phyloP scores from a whole-genome alignment of 2,329 filamentous ascomycete genomes.

The Aspergillus sp. region DNA sequence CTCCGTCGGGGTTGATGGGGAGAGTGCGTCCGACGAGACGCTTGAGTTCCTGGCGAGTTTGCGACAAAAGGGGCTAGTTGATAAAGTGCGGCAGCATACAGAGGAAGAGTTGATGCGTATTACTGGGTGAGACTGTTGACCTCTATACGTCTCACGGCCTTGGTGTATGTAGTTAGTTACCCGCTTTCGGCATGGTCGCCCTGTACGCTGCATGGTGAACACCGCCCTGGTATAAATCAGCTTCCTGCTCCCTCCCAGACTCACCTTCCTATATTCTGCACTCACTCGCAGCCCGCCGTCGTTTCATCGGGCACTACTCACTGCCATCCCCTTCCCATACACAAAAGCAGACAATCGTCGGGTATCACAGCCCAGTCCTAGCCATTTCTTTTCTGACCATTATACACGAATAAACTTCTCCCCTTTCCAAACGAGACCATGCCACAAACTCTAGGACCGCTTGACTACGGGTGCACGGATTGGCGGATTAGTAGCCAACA shows the following conservation, averaged over 20 bases:
- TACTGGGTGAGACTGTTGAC: not conserved
- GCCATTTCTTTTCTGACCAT: no score
- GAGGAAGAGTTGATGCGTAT: not conserved
- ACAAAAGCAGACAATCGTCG: not conserved
- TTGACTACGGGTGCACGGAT: conserved; percentile 1
- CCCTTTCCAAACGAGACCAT: not conserved
- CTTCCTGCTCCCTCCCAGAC: no score
- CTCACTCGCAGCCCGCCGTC: no score
- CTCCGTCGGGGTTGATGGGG: not conserved
- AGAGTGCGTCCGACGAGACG: not conserved
- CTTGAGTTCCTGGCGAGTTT: not conserved
- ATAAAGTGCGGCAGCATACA: not conserved
- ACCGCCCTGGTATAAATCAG: no score
- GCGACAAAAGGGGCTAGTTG: not conserved
- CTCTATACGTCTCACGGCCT: no score
- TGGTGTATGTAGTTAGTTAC: no score
- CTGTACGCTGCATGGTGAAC: no score
- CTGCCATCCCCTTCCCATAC: not conserved
- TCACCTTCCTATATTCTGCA: no score
- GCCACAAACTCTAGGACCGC: not conserved
- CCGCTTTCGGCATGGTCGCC: no score
- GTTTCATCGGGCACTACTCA: no score
- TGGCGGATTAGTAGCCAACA: conserved; percentile 1
- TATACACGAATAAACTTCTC: not conserved
- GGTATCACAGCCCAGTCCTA: not conserved